A percentile compares a stretch with the other conserved stretches of the same genome.
Evolutionary conservation across 345 rosid species (phyloP).

Genomic region (Carallia pectinifolia): DNA sequence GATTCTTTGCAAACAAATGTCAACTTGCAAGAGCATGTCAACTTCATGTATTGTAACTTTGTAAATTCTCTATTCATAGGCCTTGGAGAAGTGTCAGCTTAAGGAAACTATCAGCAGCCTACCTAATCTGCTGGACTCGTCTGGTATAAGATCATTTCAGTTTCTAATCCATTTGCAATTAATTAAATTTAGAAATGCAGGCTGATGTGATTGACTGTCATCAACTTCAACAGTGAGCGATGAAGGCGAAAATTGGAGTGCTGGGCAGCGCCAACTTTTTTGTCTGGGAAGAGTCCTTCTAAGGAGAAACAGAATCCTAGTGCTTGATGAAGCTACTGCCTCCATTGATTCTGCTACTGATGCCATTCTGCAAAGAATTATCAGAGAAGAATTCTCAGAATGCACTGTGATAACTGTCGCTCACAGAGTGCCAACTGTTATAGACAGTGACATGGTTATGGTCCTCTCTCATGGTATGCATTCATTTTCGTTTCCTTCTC

Average conservation of each 20-base stretch:
- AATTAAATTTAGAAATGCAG: not conserved
- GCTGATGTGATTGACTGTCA: not conserved
- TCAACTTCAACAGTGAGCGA: constrained; percentile 19
- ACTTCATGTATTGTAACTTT: no score
- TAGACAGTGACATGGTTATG: no score
- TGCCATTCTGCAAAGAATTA: no score
- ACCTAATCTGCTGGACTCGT: constrained; percentile 16
- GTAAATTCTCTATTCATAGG: constrained; percentile 1
- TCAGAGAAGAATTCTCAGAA: no score
- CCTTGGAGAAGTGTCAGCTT: constrained; percentile 26
- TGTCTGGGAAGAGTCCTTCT: no score
- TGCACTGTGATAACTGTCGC: no score
- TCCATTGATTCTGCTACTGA: no score
- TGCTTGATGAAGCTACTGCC: no score
- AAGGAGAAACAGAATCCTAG: no score
- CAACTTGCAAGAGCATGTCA: no score
- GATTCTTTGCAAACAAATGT: not conserved
- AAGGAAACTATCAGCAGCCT: constrained; percentile 22
- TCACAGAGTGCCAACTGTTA: no score
- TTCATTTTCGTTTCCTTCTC: not conserved
- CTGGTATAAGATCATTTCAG: not conserved
- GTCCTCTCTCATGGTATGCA: constrained; percentile 20
- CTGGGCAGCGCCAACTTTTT: constrained; percentile 28
- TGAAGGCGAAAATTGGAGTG: constrained; percentile 37
- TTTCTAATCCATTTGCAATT: no score